A percentile compares a stretch with the other conserved stretches of the same genome.
Evolutionary conservation across 352 stramenopile species (phyloP).

Genomic region (Phytophthora quininea): DNA sequence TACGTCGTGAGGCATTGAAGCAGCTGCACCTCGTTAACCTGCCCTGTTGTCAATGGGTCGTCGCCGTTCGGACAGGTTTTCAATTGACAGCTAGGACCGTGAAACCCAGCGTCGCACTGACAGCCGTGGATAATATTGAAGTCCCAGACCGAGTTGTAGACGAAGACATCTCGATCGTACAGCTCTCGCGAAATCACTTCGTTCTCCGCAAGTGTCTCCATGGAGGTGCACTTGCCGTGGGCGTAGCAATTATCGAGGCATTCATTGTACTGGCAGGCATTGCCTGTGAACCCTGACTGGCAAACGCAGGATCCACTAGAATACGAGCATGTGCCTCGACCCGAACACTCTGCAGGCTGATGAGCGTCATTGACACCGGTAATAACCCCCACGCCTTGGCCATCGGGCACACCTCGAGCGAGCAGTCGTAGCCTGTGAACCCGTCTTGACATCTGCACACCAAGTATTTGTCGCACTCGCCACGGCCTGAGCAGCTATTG

Average conservation of each 20-base stretch:
- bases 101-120: slow-evolving; percentile 69
- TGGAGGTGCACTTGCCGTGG: slow-evolving; percentile 73
- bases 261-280: slow-evolving; percentile 65
- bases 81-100: slow-evolving; percentile 53
- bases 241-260: slow-evolving; percentile 57
- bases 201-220: slow-evolving; percentile 60
- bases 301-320: slow-evolving; percentile 78
- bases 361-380: slow-evolving; percentile 54
- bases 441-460: slow-evolving; percentile 61
- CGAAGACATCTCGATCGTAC: slow-evolving; percentile 46
- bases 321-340: slow-evolving; percentile 73
- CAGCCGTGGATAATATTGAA: slow-evolving; percentile 80
- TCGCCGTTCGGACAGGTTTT: slow-evolving; percentile 71
- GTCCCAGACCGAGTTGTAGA: slow-evolving; percentile 74
- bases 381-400: slow-evolving; percentile 67
- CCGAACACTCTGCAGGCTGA: slow-evolving; percentile 54
- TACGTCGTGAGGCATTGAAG: slow-evolving; percentile 66
- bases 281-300: slow-evolving; percentile 77
- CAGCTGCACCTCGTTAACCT: slow-evolving; percentile 72
- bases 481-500: slow-evolving; percentile 63
- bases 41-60: slow-evolving; percentile 65
- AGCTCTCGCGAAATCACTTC: slow-evolving; percentile 56
- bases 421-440: slow-evolving; percentile 76
- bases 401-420: slow-evolving; percentile 46
- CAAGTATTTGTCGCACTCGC: slow-evolving; percentile 60